phyloP scores from a whole-genome alignment of 345 rosid genomes.

The Citrus australasica region DNA sequence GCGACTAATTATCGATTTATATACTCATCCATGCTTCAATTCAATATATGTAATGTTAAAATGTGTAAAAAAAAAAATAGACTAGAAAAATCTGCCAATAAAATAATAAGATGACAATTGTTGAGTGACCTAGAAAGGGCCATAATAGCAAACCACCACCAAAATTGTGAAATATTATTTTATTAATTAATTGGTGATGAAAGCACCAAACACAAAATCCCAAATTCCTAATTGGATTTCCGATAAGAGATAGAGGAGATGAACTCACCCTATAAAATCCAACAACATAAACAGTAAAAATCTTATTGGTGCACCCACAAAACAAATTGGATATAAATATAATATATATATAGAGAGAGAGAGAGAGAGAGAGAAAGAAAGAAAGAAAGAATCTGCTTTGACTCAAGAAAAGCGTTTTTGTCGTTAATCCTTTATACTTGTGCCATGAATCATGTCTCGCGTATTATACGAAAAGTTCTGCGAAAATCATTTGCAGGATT shows the following conservation, averaged over 20 bases:
- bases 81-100: too few species aligned
- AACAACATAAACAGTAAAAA: conserved; percentile 10
- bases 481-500: neutral
- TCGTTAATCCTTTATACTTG: neutral
- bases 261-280: conserved; percentile 6
- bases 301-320: conserved; percentile 23
- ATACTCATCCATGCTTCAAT: too few species aligned
- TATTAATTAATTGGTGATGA: neutral
- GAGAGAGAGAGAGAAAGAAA: neutral
- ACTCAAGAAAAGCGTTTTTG: neutral
- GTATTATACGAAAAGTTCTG: conserved; percentile 8
- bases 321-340: neutral
- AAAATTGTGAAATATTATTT: too few species aligned
- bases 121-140: too few species aligned
- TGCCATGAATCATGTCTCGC: conserved; percentile 15
- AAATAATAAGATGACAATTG: too few species aligned
- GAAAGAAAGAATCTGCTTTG: conserved; percentile 10
- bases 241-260: neutral
- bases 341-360: too few species aligned
- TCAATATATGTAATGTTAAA: too few species aligned
- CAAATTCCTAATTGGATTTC: neutral
- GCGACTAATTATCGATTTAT: too few species aligned
- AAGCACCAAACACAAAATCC: neutral
- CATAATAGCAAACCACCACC: too few species aligned
- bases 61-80: too few species aligned